These are phyloP conservation scores for Dendrobium chrysotoxum DNA, from an alignment of 106 monocot species.

Conservation along the genomic window DNA sequence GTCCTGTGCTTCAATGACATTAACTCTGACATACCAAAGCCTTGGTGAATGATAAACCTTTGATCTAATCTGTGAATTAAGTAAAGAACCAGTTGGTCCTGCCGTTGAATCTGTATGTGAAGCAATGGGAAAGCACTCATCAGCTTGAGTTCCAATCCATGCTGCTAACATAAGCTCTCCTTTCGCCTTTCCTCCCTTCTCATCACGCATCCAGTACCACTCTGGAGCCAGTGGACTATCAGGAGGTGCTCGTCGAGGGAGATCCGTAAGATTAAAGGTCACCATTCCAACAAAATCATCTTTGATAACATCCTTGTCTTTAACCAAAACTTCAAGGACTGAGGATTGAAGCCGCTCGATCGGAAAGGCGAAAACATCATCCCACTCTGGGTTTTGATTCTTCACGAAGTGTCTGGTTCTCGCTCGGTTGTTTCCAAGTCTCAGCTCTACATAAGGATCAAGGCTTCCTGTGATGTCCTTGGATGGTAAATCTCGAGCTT, in stretches of 20 bases:
- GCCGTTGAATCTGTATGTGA: conserved; percentile 26
- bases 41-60: conserved; percentile 68
- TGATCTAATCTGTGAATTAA: conserved; percentile 26
- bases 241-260: conserved; percentile 52
- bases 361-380: conserved; percentile 71
- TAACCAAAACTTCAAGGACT: conserved; percentile 34
- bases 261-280: conserved; percentile 45
- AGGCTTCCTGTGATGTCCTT: conserved; percentile 61
- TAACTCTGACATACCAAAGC: conserved; percentile 66
- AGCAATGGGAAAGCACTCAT: conserved; percentile 55
- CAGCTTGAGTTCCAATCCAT: conserved; percentile 75
- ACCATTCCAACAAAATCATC: conserved; percentile 61
- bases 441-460: conserved; percentile 59
- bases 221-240: conserved; percentile 77
- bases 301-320: conserved; percentile 37
- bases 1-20: conserved; percentile 55
- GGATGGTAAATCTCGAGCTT: conserved; percentile 46
- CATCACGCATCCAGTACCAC: conserved; percentile 49
- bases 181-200: conserved; percentile 40
- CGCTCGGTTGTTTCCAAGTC: conserved; percentile 49
- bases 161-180: conserved; percentile 71
- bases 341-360: conserved; percentile 38
- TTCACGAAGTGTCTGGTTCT: conserved; percentile 44
- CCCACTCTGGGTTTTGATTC: conserved; percentile 61
- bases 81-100: not conserved